These are phyloP conservation scores for Talaromyces albobiverticillius DNA, from an alignment of 2,329 filamentous ascomycete genomes.

Conservation along the genomic window DNA sequence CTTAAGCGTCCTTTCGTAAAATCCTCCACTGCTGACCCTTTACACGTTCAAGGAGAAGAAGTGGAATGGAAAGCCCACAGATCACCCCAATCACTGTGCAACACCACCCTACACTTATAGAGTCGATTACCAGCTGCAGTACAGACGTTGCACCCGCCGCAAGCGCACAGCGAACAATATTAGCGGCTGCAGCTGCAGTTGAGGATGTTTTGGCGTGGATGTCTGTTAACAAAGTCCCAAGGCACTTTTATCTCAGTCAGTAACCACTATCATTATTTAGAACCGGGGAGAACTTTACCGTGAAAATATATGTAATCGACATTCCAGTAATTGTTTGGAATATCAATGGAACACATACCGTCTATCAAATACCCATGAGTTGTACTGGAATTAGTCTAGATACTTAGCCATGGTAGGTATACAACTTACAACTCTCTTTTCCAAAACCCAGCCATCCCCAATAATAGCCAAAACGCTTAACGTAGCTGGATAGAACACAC, in stretches of 20 bases:
- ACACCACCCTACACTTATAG: conserved; percentile 11
- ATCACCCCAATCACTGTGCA: conserved; percentile 7
- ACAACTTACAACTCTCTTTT: conserved; percentile 9
- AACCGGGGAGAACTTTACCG: not conserved
- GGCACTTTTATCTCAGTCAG: not conserved
- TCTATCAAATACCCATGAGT: conserved; percentile 1
- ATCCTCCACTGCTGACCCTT: not conserved
- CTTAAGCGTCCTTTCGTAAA: no score
- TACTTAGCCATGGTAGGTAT: not conserved
- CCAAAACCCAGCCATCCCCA: conserved; percentile 18
- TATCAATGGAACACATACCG: conserved; percentile 14
- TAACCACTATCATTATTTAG: not conserved
- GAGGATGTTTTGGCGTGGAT: conserved; percentile 2
- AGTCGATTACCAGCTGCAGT: conserved; percentile 1
- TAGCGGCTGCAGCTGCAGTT: conserved; percentile 8
- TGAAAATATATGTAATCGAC: not conserved
- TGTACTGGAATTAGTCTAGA: no score
- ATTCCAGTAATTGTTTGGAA: conserved; percentile 11
- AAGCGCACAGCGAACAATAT: conserved; percentile 4
- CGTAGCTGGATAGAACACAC: not conserved
- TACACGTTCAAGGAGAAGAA: not conserved
- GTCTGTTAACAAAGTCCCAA: conserved; percentile 8
- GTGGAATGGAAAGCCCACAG: not conserved
- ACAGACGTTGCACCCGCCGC: conserved; percentile 1
- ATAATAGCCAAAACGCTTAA: not conserved